Conservation (phyloP, 2,329 filamentous ascomycete species). For the Phymatotrichopsis omnivora region DNA sequence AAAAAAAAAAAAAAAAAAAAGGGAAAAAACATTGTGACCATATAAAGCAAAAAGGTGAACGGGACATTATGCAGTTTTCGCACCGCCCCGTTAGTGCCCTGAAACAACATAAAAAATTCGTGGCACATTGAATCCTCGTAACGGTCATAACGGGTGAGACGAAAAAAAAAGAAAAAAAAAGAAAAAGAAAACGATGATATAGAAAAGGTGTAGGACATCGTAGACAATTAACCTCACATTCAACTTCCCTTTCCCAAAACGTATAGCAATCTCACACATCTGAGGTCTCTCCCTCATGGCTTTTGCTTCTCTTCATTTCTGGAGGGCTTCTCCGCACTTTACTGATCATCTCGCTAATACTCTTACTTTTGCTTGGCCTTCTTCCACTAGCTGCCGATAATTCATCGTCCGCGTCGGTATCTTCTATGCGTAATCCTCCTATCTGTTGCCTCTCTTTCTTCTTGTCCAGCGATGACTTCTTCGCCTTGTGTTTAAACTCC, state of each 20-base stretch:
- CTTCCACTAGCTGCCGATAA: slow-evolving; percentile 22
- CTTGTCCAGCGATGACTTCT: slow-evolving; percentile 27
- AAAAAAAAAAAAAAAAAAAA: no score
- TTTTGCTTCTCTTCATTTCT: slow-evolving; percentile 27
- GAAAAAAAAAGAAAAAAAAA: not conserved
- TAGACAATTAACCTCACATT: not conserved
- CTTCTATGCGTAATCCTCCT: slow-evolving; percentile 21
- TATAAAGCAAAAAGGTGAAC: no score
- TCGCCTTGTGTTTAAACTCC: slow-evolving; percentile 21
- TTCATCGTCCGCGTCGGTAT: slow-evolving; percentile 28
- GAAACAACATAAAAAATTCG: not conserved
- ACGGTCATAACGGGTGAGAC: not conserved
- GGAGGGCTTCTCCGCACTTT: slow-evolving; percentile 21
- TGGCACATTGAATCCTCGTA: not conserved
- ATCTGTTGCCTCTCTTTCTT: slow-evolving; percentile 23
- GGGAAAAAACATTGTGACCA: no score
- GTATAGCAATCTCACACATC: slow-evolving; percentile 3
- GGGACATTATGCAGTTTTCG: no score
- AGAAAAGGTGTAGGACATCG: not conserved
- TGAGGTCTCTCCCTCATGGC: slow-evolving; percentile 16
- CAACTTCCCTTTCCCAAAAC: slow-evolving; percentile 7
- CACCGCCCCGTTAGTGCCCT: no score
- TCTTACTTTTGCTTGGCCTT: slow-evolving; percentile 26
- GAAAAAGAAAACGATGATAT: not conserved
- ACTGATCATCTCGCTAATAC: slow-evolving; percentile 27